A percentile compares a stretch with the other conserved stretches of the same genome.
phyloP scores from a whole-genome alignment of 352 stramenopile species.

The Globisporangium yorkense region DNA sequence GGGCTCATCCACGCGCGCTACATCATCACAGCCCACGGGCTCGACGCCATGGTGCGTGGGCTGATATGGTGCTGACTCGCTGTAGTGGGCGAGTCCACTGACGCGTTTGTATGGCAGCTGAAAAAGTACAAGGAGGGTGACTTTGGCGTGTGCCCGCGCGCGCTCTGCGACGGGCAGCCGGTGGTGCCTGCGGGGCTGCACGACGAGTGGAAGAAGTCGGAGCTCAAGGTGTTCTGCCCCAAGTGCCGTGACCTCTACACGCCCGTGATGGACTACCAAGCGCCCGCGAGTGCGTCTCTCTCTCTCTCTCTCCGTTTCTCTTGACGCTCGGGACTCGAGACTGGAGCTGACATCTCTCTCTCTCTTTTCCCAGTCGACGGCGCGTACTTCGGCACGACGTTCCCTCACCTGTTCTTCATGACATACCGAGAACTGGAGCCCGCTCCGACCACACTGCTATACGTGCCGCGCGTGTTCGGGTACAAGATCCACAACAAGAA shows the following conservation, averaged over 20 bases:
- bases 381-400: constrained; percentile 98
- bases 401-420: constrained; percentile 98
- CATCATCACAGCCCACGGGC: constrained; percentile 85
- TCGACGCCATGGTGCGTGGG: constrained; percentile 77
- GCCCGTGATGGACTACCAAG: constrained; percentile 78
- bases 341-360: neutral
- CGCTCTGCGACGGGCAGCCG: constrained; percentile 75
- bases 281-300: constrained; percentile 60
- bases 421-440: constrained; percentile 93
- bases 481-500: constrained; percentile 91
- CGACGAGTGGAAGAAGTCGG: constrained; percentile 86
- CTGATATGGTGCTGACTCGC: constrained; percentile 12
- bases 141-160: constrained; percentile 82
- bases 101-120: constrained; percentile 30
- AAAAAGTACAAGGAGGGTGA: constrained; percentile 89
- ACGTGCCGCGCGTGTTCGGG: constrained; percentile 88
- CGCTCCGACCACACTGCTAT: constrained; percentile 75
- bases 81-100: neutral
- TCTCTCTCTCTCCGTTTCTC: constrained; percentile 4
- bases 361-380: constrained; percentile 78
- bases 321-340: neutral
- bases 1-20: constrained; percentile 87
- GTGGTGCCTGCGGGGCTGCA: constrained; percentile 83
- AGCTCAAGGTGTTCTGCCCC: constrained; percentile 90
- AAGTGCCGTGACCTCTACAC: constrained; percentile 88